A percentile compares a stretch with the other conserved stretches of the same genome.
Conservation (phyloP, 768 basidiomycete species). For the Pisolithus tinctorius region DNA sequence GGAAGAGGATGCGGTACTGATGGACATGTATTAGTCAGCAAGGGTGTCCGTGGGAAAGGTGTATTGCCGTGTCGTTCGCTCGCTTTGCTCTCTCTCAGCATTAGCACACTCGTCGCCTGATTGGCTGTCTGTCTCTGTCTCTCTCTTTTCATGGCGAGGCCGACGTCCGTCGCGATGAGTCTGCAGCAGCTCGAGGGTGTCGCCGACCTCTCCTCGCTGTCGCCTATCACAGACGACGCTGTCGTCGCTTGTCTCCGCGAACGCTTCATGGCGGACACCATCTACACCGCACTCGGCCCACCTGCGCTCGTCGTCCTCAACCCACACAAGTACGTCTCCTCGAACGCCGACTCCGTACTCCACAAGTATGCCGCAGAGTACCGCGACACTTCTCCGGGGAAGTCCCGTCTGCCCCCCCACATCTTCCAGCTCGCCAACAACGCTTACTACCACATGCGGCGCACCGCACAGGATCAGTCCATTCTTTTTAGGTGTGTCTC, state of each 20-base stretch:
- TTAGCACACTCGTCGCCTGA: too few relatives aligned
- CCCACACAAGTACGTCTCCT: conserved; percentile 83
- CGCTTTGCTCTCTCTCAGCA: too few relatives aligned
- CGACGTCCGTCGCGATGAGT: conserved; percentile 34
- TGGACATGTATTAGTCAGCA: conserved; percentile 4
- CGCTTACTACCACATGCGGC: conserved; percentile 92
- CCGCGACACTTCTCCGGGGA: conserved; percentile 62
- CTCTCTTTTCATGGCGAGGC: conserved; percentile 20
- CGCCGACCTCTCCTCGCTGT: conserved; percentile 61
- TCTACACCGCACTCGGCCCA: conserved; percentile 71
- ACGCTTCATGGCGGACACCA: conserved; percentile 76
- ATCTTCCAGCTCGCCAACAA: conserved; percentile 89
- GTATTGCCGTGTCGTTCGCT: too few relatives aligned
- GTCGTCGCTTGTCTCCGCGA: conserved; percentile 82
- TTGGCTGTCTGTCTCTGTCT: not conserved
- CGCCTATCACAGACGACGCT: conserved; percentile 72
- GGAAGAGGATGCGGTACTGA: conserved; percentile 36
- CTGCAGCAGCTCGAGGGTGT: conserved; percentile 66
- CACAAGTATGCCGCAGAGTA: conserved; percentile 86
- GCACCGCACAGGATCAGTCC: conserved; percentile 90
- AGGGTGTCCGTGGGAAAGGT: conserved; percentile 4
- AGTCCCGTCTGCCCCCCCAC: conserved; percentile 67
- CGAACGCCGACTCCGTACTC: conserved; percentile 77
- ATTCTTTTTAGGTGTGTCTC: conserved; percentile 71
- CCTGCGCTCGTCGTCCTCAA: conserved; percentile 81